A percentile compares a stretch with the other conserved stretches of the same genome.
Evolutionary conservation across 2,329 filamentous ascomycete species (phyloP).

Genomic region (Zymoseptoria pseudotritici): DNA sequence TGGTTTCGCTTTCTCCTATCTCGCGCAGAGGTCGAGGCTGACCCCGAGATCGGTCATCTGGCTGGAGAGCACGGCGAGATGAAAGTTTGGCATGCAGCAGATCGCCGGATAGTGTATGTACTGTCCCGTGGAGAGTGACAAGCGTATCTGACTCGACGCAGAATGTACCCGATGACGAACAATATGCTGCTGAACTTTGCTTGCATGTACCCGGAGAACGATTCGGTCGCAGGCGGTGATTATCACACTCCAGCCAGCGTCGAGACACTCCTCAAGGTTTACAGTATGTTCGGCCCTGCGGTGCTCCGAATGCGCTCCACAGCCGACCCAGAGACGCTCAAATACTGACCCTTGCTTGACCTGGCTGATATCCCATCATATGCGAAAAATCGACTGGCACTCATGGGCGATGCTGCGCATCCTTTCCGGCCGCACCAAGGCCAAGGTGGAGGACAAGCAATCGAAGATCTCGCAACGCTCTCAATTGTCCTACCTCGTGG

Average conservation of each 20-base stretch:
- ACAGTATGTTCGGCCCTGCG: slow-evolving; percentile 31
- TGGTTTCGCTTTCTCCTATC: slow-evolving; percentile 52
- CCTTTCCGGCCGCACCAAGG: slow-evolving; percentile 57
- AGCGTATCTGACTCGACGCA: not conserved
- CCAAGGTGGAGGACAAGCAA: slow-evolving; percentile 56
- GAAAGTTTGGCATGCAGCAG: slow-evolving; percentile 37
- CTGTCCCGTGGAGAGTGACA: not conserved
- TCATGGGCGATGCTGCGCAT: slow-evolving; percentile 62
- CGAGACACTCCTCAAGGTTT: slow-evolving; percentile 35
- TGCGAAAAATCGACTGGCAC: slow-evolving; percentile 46
- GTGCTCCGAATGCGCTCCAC: slow-evolving; percentile 33
- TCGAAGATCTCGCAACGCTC: slow-evolving; percentile 59
- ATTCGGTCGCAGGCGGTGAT: slow-evolving; percentile 12
- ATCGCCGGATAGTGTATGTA: slow-evolving; percentile 35
- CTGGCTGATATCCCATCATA: slow-evolving; percentile 53
- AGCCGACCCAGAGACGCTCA: slow-evolving; percentile 36
- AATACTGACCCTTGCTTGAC: slow-evolving; percentile 55
- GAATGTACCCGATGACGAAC: slow-evolving; percentile 41
- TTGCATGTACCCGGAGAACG: slow-evolving; percentile 33
- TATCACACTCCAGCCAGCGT: slow-evolving; percentile 35
- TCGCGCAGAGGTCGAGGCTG: slow-evolving; percentile 36
- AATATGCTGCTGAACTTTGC: slow-evolving; percentile 43
- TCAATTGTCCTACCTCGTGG: slow-evolving; percentile 48
- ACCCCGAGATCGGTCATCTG: slow-evolving; percentile 33
- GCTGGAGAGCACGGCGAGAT: slow-evolving; percentile 32